Evolutionary conservation across 176 grass and related monocot genomes (phyloP).

Genomic region (Zoysia japonica): DNA sequence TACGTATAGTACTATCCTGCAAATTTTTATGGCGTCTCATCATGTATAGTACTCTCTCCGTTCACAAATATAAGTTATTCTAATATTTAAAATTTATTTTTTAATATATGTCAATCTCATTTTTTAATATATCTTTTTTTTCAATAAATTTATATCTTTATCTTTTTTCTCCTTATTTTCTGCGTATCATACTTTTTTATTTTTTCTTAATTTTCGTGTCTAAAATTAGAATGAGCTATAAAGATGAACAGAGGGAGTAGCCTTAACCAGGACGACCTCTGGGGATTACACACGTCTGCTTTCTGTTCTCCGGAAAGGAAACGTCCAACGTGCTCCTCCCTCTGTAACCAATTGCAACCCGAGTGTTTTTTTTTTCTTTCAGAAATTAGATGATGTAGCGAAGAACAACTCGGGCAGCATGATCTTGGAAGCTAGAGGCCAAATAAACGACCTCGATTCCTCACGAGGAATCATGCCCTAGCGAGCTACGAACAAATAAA

Average conservation of each 20-base stretch:
- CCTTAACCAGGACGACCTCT: neutral
- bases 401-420: neutral
- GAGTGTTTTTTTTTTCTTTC: neutral
- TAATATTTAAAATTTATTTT: too few species aligned
- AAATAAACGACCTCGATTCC: neutral
- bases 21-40: too few species aligned
- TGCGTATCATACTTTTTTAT: too few species aligned
- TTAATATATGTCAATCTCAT: neutral
- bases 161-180: too few species aligned
- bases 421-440: constrained; percentile 14
- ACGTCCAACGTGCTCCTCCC: neutral
- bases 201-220: too few species aligned
- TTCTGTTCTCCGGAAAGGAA: neutral
- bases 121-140: too few species aligned
- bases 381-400: neutral
- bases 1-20: constrained; percentile 4
- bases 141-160: neutral
- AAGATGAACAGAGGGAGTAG: too few species aligned
- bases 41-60: too few species aligned
- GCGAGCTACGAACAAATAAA: neutral
- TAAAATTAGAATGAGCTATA: too few species aligned
- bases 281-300: neutral
- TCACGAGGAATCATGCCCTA: neutral
- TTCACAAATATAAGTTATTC: too few species aligned
- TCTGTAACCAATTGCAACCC: neutral